These are phyloP conservation scores for Aquilaria sinensis DNA, from an alignment of 345 rosid species.

Conservation along the genomic window DNA sequence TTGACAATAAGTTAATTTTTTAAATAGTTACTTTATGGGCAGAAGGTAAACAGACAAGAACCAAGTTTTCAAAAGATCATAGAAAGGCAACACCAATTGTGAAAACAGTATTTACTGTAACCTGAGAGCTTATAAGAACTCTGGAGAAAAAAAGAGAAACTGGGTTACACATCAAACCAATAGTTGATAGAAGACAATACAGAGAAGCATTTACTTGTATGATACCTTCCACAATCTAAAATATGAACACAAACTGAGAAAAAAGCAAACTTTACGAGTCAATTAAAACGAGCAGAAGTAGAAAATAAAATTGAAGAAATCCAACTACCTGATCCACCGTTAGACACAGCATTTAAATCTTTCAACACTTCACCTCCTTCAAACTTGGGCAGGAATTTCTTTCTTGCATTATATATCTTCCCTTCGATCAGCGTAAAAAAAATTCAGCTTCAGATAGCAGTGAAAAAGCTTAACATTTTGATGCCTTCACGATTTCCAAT, in stretches of 20 bases:
- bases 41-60: background rate
- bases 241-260: too few relatives aligned
- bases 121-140: too few relatives aligned
- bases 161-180: too few relatives aligned
- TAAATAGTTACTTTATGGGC: too few relatives aligned
- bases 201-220: background rate
- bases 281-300: too few relatives aligned
- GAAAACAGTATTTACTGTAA: background rate
- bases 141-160: too few relatives aligned
- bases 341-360: constrained; percentile 11
- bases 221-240: too few relatives aligned
- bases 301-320: background rate
- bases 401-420: constrained; percentile 30
- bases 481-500: constrained; percentile 66
- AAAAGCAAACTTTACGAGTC: background rate
- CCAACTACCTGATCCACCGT: constrained; percentile 27
- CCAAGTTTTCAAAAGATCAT: background rate
- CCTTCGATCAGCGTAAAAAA: constrained; percentile 33
- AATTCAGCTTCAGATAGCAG: constrained; percentile 54
- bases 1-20: too few relatives aligned
- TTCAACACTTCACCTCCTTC: constrained; percentile 20
- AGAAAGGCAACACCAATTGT: background rate
- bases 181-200: background rate
- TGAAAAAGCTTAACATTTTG: constrained; percentile 59
- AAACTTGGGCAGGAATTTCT: constrained; percentile 15